Conservation (phyloP, 768 basidiomycete species). For the Termitomyces sp. region DNA sequence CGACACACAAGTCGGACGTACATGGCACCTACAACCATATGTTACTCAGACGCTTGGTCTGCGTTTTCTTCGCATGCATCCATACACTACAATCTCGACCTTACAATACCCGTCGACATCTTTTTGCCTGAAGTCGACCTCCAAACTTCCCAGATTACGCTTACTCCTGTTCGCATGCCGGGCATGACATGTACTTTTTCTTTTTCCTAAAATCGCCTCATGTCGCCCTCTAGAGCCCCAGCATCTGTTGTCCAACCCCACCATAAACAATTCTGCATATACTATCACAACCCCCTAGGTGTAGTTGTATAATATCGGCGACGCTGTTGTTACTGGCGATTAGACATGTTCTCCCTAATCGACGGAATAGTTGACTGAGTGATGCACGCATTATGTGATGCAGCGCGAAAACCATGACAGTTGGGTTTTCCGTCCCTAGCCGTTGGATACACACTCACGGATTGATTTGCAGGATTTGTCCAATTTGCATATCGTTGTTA, state of each 20-base stretch:
- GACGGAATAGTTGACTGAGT: not conserved
- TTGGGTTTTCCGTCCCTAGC: not conserved
- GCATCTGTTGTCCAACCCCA: slow-evolving; percentile 3
- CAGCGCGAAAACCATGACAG: not conserved
- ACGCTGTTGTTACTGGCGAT: slow-evolving; percentile 6
- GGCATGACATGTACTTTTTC: slow-evolving; percentile 5
- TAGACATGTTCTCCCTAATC: slow-evolving; percentile 3
- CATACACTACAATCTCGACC: slow-evolving; percentile 21
- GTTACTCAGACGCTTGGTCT: slow-evolving; percentile 20
- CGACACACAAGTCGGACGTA: slow-evolving; percentile 13
- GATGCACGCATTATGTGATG: not conserved
- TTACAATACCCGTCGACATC: slow-evolving; percentile 14
- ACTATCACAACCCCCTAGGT: slow-evolving; percentile 13
- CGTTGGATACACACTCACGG: not conserved
- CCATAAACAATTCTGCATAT: slow-evolving; percentile 8
- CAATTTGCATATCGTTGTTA: not conserved
- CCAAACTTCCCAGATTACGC: slow-evolving; percentile 6
- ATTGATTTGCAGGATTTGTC: not conserved
- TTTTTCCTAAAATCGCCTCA: slow-evolving; percentile 11
- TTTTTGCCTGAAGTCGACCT: slow-evolving; percentile 9
- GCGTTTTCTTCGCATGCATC: slow-evolving; percentile 19
- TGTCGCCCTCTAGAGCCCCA: slow-evolving; percentile 9
- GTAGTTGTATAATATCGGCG: slow-evolving; percentile 17
- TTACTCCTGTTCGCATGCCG: not conserved
- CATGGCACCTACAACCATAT: slow-evolving; percentile 6